These are phyloP conservation scores for Pseudozyma sp. DNA, from an alignment of 1,284 basidiomycete species.

Conservation along the genomic window DNA sequence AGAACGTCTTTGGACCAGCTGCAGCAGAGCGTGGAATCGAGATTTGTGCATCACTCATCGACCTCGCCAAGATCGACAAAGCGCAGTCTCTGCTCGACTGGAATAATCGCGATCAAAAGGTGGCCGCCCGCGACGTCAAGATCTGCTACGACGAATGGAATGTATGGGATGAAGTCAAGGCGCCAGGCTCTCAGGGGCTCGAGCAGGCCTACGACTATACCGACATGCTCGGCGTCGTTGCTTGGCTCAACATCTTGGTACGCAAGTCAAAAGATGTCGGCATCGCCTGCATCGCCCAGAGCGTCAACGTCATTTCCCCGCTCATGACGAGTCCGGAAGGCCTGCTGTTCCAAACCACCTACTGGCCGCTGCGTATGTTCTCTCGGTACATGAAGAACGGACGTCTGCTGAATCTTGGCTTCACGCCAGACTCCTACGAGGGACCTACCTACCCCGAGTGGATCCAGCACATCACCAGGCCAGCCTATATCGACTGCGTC, in stretches of 20 bases:
- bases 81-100: constrained; percentile 35
- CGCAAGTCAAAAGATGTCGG: constrained; percentile 75
- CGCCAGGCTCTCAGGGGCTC: constrained; percentile 71
- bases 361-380: constrained; percentile 74
- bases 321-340: constrained; percentile 70
- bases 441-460: constrained; percentile 73
- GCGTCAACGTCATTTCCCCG: constrained; percentile 74
- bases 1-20: constrained; percentile 71
- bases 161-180: constrained; percentile 73
- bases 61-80: constrained; percentile 65
- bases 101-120: constrained; percentile 41
- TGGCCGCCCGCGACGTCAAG: constrained; percentile 51
- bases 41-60: constrained; percentile 70
- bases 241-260: constrained; percentile 77
- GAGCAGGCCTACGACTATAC: constrained; percentile 76
- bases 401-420: constrained; percentile 71
- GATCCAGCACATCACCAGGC: constrained; percentile 68
- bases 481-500: constrained; percentile 72
- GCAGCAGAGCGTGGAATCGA: constrained; percentile 70
- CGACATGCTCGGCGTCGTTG: constrained; percentile 75
- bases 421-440: constrained; percentile 70
- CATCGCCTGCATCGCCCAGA: constrained; percentile 77
- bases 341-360: constrained; percentile 74
- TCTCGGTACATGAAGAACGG: constrained; percentile 74
- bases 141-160: constrained; percentile 76